Base-by-base conservation (phyloP, 805 yeast species). In the Saccharomyces cerevisiae region DNA sequence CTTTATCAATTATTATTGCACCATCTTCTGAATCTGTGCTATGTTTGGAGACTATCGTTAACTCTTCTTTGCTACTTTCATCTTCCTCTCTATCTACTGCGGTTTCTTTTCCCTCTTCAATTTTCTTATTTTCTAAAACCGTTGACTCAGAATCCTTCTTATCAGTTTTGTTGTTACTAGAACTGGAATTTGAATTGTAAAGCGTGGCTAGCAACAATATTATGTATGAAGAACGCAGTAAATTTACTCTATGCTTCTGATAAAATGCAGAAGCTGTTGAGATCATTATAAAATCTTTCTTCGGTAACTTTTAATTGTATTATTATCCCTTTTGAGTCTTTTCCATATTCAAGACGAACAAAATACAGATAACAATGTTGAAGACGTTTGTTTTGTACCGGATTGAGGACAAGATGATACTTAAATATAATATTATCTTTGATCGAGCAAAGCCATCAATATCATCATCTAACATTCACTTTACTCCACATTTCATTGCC, bases 141-240 rank as follows among this genome's bases (percentile, higher is more conserved):
- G 53, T 49, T 50, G 36, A 50, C 17, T 53, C 53, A 1, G 49
- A 17, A 46, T 46, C 56, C 21, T 57, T 49, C 6, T 54, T 52
- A 5, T 50, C 53, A 8, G 51, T 49, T 10, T 50, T 54, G 22
- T 57, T 56, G 3, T 53, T 58, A 6, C 50, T 55, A 11, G 57
- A 52, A 21, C 61, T 54, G 6, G 57, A 32, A 22, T 59, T 57
- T 17, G 54, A 48, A 24, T 61, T 59, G 41, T 53, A 46, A 24
- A 66, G 52, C 32, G 70, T 66, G 1, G 62, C 53, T 41, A 65
- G 56, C 9, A 70, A 52, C 29, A 64, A 53, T 43, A 66, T 43
- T 13, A 70, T 53, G 54, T 67, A 68, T 2, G 72, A 67, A 2
- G 63, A 55, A 49, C 66, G 58, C 27, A 68, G 55, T 4, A 68